phyloP scores from a whole-genome alignment of 148 eudicot species.

The Rhododendron henanense region DNA sequence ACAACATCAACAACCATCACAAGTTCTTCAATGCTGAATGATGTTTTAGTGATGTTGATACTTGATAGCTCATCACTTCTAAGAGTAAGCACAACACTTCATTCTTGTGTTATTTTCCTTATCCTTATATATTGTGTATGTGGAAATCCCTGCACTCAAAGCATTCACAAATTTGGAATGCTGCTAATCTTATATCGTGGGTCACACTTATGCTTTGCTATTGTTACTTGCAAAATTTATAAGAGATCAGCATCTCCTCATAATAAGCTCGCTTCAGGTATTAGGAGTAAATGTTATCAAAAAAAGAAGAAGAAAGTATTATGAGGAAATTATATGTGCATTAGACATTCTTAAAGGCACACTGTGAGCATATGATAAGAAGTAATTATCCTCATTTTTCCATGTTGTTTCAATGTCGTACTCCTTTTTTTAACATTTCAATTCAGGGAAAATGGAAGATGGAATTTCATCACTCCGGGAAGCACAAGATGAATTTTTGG shows the following conservation, averaged over 20 bases:
- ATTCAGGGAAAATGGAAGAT: constrained; percentile 37
- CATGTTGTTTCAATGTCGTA: not conserved
- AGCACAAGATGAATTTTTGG: constrained; percentile 20
- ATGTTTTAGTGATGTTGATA: not conserved
- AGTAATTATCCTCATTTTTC: not conserved
- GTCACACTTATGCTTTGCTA: not conserved
- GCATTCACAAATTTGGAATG: not conserved
- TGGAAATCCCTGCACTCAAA: not conserved
- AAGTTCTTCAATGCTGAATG: not conserved
- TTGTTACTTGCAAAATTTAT: not conserved
- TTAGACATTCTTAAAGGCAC: not conserved
- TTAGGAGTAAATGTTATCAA: too few species aligned
- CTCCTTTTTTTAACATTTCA: not conserved
- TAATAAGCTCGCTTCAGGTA: not conserved
- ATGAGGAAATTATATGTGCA: not conserved
- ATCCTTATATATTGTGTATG: not conserved
- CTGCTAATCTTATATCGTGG: not conserved
- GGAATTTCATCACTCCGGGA: constrained; percentile 24
- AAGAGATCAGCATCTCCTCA: not conserved
- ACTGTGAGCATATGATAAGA: not conserved
- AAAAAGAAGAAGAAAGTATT: too few species aligned
- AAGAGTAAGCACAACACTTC: not conserved
- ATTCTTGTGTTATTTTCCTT: not conserved
- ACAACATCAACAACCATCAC: not conserved
- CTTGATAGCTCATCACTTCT: not conserved